Evolutionary conservation across 225 moss, liverwort and hornwort species (phyloP).

Genomic region (Anthoceros angustus): DNA sequence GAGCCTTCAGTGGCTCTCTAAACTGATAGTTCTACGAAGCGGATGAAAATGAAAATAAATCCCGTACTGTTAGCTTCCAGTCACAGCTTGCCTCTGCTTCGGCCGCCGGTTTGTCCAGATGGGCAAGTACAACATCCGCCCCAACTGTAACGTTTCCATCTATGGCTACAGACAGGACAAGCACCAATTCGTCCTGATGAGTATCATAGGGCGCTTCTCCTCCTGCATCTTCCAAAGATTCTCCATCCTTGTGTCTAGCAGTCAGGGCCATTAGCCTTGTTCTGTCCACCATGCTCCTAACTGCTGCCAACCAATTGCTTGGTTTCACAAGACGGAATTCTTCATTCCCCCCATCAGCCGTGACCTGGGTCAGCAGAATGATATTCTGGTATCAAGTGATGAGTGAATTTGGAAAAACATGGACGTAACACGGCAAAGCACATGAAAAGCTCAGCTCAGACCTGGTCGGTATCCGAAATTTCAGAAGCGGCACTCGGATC

Average conservation of each 20-base stretch:
- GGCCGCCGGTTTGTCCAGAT: neutral
- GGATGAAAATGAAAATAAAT: neutral
- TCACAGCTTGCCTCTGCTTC: too few relatives aligned
- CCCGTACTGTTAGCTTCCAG: neutral
- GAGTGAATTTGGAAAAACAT: neutral
- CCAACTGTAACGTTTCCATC: slow-evolving; percentile 77
- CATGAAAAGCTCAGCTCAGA: slow-evolving; percentile 17
- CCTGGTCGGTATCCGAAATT: neutral
- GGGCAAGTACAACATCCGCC: slow-evolving; percentile 59
- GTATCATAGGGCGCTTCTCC: slow-evolving; percentile 68
- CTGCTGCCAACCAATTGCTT: slow-evolving; percentile 27
- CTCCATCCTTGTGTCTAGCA: slow-evolving; percentile 13
- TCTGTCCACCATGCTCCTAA: slow-evolving; percentile 59
- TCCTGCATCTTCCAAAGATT: slow-evolving; percentile 34
- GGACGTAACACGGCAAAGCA: slow-evolving; percentile 21
- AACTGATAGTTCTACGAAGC: too few relatives aligned
- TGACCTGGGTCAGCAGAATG: neutral
- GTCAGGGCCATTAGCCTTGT: slow-evolving; percentile 61
- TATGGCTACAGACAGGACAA: slow-evolving; percentile 48
- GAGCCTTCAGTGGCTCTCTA: too few relatives aligned
- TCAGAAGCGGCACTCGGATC: slow-evolving; percentile 50
- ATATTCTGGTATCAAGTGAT: neutral
- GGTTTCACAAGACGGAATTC: slow-evolving; percentile 39
- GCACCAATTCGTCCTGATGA: slow-evolving; percentile 49
- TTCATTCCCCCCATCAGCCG: slow-evolving; percentile 17